Evolutionary conservation across 1,139 yeast species (phyloP).

Genomic region (Yamadazyma epiphylla): DNA sequence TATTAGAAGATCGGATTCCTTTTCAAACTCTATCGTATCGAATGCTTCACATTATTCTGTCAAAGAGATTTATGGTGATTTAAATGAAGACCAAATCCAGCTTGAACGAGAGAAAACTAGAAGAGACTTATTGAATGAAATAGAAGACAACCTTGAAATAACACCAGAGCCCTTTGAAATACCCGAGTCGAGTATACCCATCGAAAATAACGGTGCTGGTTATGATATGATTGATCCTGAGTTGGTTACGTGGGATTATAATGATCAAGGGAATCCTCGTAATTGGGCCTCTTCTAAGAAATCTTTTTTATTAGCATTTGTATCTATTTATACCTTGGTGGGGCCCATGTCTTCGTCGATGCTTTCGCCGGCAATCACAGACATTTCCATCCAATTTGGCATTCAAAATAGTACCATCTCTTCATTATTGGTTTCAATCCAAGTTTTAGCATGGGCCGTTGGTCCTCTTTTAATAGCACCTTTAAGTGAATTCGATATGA

Average conservation of each 20-base stretch:
- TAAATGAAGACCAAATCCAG: constrained; percentile 25
- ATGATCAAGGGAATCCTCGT: constrained; percentile 39
- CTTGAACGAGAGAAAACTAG: constrained; percentile 36
- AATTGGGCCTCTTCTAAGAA: constrained; percentile 33
- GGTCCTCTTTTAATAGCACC: constrained; percentile 46
- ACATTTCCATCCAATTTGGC: constrained; percentile 30
- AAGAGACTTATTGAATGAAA: constrained; percentile 33
- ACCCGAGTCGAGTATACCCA: constrained; percentile 23
- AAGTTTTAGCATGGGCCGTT: constrained; percentile 45
- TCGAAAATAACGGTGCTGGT: constrained; percentile 35
- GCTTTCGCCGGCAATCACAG: constrained; percentile 40
- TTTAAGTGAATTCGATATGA: constrained; percentile 38
- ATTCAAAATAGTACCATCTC: constrained; percentile 26
- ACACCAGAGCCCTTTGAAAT: constrained; percentile 11
- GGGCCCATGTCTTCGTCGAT: constrained; percentile 47
- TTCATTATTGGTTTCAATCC: constrained; percentile 43
- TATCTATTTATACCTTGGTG: constrained; percentile 39
- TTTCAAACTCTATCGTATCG: constrained; percentile 3
- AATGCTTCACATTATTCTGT: constrained; percentile 19
- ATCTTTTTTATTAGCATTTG: constrained; percentile 27
- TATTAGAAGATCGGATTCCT: too few relatives aligned
- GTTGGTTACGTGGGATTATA: constrained; percentile 35
- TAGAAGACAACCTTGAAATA: constrained; percentile 18
- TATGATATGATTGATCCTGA: constrained; percentile 39
- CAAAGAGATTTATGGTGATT: constrained; percentile 33